phyloP scores from a whole-genome alignment of 1,284 basidiomycete species.

The Cutaneotrichosporon sp. region DNA sequence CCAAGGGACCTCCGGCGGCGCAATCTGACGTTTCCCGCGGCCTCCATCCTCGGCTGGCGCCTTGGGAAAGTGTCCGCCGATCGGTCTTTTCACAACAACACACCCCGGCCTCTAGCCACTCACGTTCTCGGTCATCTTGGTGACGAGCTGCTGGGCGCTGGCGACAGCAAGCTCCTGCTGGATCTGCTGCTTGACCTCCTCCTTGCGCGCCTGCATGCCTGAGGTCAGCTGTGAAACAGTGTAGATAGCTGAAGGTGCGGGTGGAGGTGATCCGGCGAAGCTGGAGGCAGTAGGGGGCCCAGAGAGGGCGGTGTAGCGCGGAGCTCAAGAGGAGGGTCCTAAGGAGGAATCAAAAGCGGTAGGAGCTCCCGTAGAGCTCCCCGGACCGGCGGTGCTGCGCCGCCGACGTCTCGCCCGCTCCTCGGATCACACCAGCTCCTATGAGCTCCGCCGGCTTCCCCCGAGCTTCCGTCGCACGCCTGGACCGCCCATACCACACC shows the following conservation, averaged over 20 bases:
- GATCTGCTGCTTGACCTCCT: conserved; percentile 54
- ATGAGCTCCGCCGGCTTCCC: background rate
- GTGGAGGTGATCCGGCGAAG: too few relatives aligned
- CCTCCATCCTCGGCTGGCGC: too few relatives aligned
- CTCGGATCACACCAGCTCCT: background rate
- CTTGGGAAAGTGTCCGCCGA: too few relatives aligned
- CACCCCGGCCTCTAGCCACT: conserved; percentile 16
- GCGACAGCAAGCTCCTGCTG: conserved; percentile 53
- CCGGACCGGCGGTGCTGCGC: too few relatives aligned
- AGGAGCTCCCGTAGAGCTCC: too few relatives aligned
- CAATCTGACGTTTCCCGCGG: too few relatives aligned
- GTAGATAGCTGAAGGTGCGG: too few relatives aligned
- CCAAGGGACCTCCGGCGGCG: too few relatives aligned
- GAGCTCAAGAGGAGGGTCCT: too few relatives aligned
- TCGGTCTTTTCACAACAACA: background rate
- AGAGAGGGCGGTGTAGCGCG: background rate
- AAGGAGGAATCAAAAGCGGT: too few relatives aligned
- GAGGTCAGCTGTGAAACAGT: conserved; percentile 18
- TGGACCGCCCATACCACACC: background rate
- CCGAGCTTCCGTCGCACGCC: too few relatives aligned
- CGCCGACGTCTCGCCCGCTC: background rate
- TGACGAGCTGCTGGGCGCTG: conserved; percentile 53
- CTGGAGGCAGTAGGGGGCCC: too few relatives aligned
- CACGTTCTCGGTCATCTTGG: conserved; percentile 56
- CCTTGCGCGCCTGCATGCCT: conserved; percentile 51